Base-by-base conservation (phyloP, 176 grass and related monocot species). In the Hsuehochloa calcarea region DNA sequence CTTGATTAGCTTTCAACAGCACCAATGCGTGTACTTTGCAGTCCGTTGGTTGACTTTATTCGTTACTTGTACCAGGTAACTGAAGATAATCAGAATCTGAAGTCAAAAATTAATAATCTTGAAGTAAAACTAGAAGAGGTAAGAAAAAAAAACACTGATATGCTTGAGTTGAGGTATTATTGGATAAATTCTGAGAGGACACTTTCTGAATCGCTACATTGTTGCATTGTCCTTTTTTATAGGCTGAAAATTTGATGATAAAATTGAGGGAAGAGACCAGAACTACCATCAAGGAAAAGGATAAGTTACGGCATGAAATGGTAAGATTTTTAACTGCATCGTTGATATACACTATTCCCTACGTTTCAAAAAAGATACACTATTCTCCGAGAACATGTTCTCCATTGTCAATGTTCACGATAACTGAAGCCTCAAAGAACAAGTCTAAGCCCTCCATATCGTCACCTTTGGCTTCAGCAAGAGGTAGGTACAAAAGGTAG, bases 91-190 rank as follows among this genome's bases (percentile, higher is more conserved):
- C 72, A 87, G 39, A 87, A 89, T 89, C 74, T 98, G 78, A 83
- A 81, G 78, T 89, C 65, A 46, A 87, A 92, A 70, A 80, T 95
- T 47, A 83, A 84, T 77, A 82, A 68, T 89, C 89, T 98, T 80
- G 87, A 90, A 93, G 78, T 41, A 16, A 95, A 98, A 88, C 88
- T 98, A 87, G 73, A 87, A 69, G 91, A 92, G 89, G 95, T 95
- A 68, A 75, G 82, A 23, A 20, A 65, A 51, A 44, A 58, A 31
- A 22, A 67, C n/a, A 78, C 60, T n/a, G 26, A 38, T 39, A 14
- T 75, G 34, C 81, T 63, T 74, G 7, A 45, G 5, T 50, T 17
- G 19, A 59, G 23, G 13, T 29, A 74, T 74, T 74, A 37, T 35
- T 29, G 26, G 34, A 68, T 47, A 49, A 26, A 41, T 88, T 66